Conservation (phyloP, 805 yeast genomes). For the Brettanomyces sp. region DNA sequence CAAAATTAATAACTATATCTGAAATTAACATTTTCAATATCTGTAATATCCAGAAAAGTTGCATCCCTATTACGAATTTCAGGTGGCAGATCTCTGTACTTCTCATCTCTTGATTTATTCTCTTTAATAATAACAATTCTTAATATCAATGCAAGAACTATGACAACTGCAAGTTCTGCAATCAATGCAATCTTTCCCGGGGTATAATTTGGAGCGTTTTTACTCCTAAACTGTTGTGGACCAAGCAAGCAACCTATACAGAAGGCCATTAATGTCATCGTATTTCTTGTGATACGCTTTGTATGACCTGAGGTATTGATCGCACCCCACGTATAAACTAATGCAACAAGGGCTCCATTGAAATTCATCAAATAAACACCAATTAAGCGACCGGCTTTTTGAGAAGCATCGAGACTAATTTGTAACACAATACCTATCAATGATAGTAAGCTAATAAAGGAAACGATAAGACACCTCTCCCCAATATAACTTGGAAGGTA, state of each 20-base stretch:
- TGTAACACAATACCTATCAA: constrained; percentile 7
- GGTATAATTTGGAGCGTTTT: constrained; percentile 47
- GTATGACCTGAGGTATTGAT: constrained; percentile 56
- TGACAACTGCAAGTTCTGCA: constrained; percentile 29
- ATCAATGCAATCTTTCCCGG: constrained; percentile 46
- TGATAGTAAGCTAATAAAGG: constrained; percentile 22
- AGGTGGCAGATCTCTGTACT: constrained; percentile 17
- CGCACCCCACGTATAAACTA: constrained; percentile 13
- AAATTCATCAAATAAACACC: constrained; percentile 17
- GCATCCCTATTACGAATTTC: constrained; percentile 10
- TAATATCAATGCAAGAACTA: constrained; percentile 5
- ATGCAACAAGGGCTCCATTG: constrained; percentile 17
- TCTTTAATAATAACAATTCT: constrained; percentile 18
- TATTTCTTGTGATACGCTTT: constrained; percentile 51
- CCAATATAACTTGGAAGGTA: constrained; percentile 15
- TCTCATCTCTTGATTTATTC: constrained; percentile 36
- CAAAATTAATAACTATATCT: constrained; percentile 27
- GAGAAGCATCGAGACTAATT: constrained; percentile 2
- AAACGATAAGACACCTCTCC: constrained; percentile 16
- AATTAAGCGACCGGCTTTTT: constrained; percentile 15
- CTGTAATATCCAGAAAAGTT: constrained; percentile 29
- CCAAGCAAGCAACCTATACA: constrained; percentile 61
- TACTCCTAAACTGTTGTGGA: constrained; percentile 55
- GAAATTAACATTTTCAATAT: constrained; percentile 45
- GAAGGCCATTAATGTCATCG: constrained; percentile 49